Conservation (phyloP, 202 grass and related monocot genomes). For the Panicum virgatum region DNA sequence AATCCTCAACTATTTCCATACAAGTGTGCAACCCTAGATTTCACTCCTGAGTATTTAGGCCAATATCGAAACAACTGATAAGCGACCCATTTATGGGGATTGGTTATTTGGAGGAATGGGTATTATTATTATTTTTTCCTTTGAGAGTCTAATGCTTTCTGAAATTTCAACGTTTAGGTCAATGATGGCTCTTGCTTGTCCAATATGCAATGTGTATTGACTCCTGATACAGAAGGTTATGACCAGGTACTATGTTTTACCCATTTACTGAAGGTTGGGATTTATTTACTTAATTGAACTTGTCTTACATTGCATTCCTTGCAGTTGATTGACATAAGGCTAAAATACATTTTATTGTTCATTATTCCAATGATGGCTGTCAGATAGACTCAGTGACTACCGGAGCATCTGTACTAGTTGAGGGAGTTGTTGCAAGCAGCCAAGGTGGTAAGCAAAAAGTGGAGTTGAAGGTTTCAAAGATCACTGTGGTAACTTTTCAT, state of each 20-base stretch:
- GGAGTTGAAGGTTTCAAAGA: slow-evolving; percentile 86
- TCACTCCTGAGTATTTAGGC: background rate
- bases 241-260: slow-evolving; percentile 60
- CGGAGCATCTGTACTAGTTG: slow-evolving; percentile 82
- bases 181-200: slow-evolving; percentile 99
- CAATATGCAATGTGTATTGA: slow-evolving; percentile 98
- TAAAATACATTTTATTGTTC: slow-evolving; percentile 27
- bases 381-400: slow-evolving; percentile 92
- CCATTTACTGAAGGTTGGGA: background rate
- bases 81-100: background rate
- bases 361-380: slow-evolving; percentile 43
- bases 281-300: slow-evolving; percentile 23
- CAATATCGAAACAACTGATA: background rate
- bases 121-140: background rate
- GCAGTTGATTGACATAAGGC: slow-evolving; percentile 7
- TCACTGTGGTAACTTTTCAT: slow-evolving; percentile 63
- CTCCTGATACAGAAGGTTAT: slow-evolving; percentile 87
- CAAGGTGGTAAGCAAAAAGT: slow-evolving; percentile 97
- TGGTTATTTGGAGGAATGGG: background rate
- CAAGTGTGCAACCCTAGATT: background rate
- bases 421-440: slow-evolving; percentile 79
- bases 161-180: slow-evolving; percentile 58
- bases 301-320: slow-evolving; percentile 26
- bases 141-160: slow-evolving; percentile 17
- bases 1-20: background rate